A percentile compares a stretch with the other conserved stretches of the same genome.
Evolutionary conservation across 2,329 filamentous ascomycete genomes (phyloP).

Genomic region (Penicillium sp.): DNA sequence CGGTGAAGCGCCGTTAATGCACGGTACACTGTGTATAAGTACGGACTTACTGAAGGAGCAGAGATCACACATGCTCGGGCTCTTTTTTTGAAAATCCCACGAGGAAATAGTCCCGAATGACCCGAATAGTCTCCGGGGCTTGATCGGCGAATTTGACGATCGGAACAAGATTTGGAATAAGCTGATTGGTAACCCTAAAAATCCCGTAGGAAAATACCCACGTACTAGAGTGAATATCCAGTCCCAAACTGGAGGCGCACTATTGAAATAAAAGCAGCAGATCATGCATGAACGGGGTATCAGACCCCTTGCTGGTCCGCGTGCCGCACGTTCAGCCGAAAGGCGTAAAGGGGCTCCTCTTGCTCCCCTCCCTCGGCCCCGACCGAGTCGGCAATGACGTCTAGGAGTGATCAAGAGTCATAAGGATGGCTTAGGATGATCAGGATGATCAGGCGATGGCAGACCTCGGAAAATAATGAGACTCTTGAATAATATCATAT

Average conservation of each 20-base stretch:
- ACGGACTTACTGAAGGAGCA: too few relatives aligned
- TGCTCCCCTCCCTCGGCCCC: neutral
- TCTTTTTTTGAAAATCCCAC: neutral
- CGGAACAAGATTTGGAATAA: neutral
- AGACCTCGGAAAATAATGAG: neutral
- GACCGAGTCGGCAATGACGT: neutral
- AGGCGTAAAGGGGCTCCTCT: conserved; percentile 1
- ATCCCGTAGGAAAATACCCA: neutral
- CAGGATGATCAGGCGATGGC: neutral
- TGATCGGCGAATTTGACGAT: conserved; percentile 18
- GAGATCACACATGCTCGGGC: neutral
- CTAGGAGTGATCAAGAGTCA: neutral
- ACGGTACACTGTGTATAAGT: neutral
- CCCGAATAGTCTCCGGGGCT: conserved; percentile 1
- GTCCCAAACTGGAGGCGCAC: neutral
- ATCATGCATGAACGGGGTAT: conserved; percentile 26
- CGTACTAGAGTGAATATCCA: neutral
- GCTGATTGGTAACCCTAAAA: neutral
- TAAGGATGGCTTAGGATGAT: too few relatives aligned
- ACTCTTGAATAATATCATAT: neutral
- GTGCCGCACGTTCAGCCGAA: conserved; percentile 30
- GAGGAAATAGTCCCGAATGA: conserved; percentile 13
- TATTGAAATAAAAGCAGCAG: conserved; percentile 11
- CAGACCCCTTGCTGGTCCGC: conserved; percentile 32
- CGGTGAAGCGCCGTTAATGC: neutral